phyloP scores from a whole-genome alignment of 1,284 basidiomycete genomes.

The Ustilago lituana region DNA sequence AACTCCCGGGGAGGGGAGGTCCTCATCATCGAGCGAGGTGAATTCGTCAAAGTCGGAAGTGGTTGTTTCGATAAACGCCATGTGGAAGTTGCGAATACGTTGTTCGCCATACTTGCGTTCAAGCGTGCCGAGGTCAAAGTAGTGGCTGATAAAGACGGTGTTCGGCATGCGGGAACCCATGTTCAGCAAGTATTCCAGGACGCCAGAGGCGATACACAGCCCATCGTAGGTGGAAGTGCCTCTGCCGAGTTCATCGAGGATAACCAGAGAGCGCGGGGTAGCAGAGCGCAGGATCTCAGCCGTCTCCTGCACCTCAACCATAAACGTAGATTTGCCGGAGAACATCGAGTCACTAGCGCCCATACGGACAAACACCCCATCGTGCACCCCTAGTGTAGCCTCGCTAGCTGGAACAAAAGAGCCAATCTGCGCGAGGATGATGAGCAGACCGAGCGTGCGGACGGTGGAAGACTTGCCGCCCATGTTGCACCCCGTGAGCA shows the following conservation, averaged over 20 bases:
- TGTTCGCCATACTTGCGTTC: neutral
- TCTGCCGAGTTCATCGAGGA: slow-evolving; percentile 59
- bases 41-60: neutral
- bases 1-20: no score
- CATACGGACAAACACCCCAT: slow-evolving; percentile 87
- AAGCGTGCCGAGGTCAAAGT: slow-evolving; percentile 47
- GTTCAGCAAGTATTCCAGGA: slow-evolving; percentile 47
- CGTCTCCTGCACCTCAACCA: slow-evolving; percentile 95
- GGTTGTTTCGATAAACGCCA: slow-evolving; percentile 46
- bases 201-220: slow-evolving; percentile 50
- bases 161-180: slow-evolving; percentile 18
- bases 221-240: slow-evolving; percentile 59
- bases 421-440: slow-evolving; percentile 71
- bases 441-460: slow-evolving; percentile 58
- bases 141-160: slow-evolving; percentile 62
- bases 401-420: slow-evolving; percentile 75
- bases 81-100: slow-evolving; percentile 51
- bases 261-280: slow-evolving; percentile 66
- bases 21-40: neutral
- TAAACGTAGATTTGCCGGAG: slow-evolving; percentile 87
- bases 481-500: slow-evolving; percentile 67
- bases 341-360: slow-evolving; percentile 84
- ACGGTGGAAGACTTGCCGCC: slow-evolving; percentile 76
- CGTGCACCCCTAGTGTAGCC: slow-evolving; percentile 79
- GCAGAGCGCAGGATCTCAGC: slow-evolving; percentile 78